Conservation (phyloP, 139 green algal genomes). For the Coelastrella sp. region DNA sequence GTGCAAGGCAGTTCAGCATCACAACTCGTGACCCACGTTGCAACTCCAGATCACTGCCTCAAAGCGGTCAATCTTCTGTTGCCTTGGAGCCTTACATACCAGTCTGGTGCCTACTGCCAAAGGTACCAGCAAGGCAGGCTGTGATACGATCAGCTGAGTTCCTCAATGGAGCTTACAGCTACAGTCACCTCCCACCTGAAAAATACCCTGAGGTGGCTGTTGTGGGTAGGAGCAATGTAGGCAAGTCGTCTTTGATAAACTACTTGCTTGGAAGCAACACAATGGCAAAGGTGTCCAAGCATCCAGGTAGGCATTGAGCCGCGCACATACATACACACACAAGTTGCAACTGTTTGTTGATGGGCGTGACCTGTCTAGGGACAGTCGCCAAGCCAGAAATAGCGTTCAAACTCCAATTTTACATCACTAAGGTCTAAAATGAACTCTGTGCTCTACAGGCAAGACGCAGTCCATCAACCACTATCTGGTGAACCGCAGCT, state of each 20-base stretch:
- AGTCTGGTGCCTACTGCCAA: not conserved
- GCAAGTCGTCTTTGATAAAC: constrained; percentile 97
- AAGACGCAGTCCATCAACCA: constrained; percentile 93
- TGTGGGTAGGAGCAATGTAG: constrained; percentile 95
- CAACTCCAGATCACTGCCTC: not conserved
- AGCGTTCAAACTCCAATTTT: too few species aligned
- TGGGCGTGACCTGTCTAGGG: too few species aligned
- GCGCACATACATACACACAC: too few species aligned
- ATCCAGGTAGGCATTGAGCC: constrained; percentile 67
- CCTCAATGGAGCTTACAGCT: not conserved
- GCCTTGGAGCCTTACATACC: constrained; percentile 7
- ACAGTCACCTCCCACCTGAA: not conserved
- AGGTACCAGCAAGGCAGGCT: not conserved
- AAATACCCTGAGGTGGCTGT: constrained; percentile 91
- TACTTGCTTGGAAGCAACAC: constrained; percentile 73
- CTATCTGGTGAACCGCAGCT: constrained; percentile 91
- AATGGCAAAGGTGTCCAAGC: constrained; percentile 94
- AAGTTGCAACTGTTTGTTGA: too few species aligned
- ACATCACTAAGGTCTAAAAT: too few species aligned
- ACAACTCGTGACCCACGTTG: too few species aligned
- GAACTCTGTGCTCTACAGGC: not conserved
- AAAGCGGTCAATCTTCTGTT: not conserved
- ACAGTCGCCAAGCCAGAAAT: too few species aligned
- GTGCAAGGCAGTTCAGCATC: not conserved
- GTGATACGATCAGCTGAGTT: not conserved